These are phyloP conservation scores for Parascedosporium putredinis DNA, from an alignment of 2,329 filamentous ascomycete genomes.

Conservation along the genomic window DNA sequence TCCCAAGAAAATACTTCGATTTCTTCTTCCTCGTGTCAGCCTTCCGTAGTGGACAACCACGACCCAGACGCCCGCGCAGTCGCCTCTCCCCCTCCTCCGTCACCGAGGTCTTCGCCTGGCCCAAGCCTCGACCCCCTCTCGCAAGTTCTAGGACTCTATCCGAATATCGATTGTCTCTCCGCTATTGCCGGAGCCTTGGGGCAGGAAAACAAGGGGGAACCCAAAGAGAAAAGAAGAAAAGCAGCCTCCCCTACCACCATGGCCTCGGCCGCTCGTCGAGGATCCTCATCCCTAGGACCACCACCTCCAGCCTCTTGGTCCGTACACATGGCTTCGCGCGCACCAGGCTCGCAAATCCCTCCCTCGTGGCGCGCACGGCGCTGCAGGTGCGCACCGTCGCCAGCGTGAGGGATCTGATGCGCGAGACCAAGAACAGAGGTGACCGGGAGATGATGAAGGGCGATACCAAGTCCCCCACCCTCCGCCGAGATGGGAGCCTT, in stretches of 20 bases:
- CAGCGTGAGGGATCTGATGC: constrained; percentile 3
- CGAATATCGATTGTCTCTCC: no score
- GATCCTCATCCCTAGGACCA: background rate
- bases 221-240: no score
- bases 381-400: background rate
- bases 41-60: background rate
- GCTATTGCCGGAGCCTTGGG: no score
- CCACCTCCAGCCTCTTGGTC: background rate
- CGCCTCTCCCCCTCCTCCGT: background rate
- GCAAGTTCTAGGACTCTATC: no score
- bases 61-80: background rate
- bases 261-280: background rate
- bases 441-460: background rate
- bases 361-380: background rate
- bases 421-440: background rate
- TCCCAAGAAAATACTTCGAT: background rate
- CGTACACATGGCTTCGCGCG: background rate
- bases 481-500: constrained; percentile 1
- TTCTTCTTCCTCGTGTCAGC: background rate
- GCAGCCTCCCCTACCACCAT: no score
- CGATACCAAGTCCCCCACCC: background rate
- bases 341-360: background rate
- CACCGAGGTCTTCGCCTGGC: no score
- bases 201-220: no score
- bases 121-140: no score